Evolutionary conservation across 495 filamentous ascomycete genomes (phyloP).

Genomic region (Hypoxylon rickii): DNA sequence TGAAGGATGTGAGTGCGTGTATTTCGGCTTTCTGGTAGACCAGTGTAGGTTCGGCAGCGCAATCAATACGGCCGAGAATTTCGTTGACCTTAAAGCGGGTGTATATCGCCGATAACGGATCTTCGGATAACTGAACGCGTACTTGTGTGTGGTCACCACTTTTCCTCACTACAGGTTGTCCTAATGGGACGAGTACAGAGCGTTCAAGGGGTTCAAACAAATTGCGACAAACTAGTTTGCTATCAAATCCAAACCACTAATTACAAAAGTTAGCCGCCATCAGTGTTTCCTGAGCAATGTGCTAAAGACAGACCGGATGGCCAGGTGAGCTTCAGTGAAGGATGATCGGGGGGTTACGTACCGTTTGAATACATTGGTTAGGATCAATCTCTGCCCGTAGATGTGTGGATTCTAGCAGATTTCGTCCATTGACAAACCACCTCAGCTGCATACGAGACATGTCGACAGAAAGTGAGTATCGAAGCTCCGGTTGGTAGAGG

Average conservation of each 20-base stretch:
- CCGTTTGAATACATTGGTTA: constrained; percentile 50
- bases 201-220: constrained; percentile 33
- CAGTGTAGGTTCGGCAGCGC: constrained; percentile 51
- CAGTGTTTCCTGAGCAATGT: too few relatives aligned
- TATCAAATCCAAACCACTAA: constrained; percentile 49
- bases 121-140: not conserved
- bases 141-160: constrained; percentile 38
- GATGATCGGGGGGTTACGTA: not conserved
- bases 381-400: constrained; percentile 52
- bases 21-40: constrained; percentile 57
- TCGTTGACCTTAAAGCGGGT: constrained; percentile 51
- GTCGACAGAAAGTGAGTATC: constrained; percentile 39
- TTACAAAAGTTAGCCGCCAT: not conserved
- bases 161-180: constrained; percentile 18
- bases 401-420: constrained; percentile 47
- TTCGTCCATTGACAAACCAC: constrained; percentile 38
- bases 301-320: too few relatives aligned
- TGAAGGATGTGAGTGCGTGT: constrained; percentile 62
- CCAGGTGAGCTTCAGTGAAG: too few relatives aligned
- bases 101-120: constrained; percentile 32
- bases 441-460: constrained; percentile 46
- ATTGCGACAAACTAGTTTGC: constrained; percentile 50
- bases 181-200: constrained; percentile 44
- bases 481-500: constrained; percentile 36
- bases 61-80: constrained; percentile 50